phyloP scores from a whole-genome alignment of 169 alveolate genomes.

The Cyclospora cayetanensis region DNA sequence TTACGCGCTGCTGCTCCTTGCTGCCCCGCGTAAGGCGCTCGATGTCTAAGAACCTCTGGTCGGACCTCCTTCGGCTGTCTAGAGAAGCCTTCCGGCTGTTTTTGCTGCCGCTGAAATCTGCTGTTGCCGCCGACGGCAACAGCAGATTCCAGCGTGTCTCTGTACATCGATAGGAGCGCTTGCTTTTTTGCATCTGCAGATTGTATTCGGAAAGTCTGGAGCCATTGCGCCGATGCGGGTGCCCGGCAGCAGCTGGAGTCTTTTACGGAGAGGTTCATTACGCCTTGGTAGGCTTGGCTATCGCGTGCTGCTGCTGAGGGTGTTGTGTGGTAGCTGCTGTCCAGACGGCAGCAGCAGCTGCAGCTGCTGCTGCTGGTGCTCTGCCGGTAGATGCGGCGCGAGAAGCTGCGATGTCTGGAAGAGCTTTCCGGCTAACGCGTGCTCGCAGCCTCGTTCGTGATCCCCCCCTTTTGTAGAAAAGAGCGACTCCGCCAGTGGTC shows the following conservation, averaged over 20 bases:
- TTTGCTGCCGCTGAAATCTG: not conserved
- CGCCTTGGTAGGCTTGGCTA: not conserved
- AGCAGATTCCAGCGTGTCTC: not conserved
- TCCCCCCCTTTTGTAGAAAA: no score
- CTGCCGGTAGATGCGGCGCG: no score
- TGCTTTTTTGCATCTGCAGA: not conserved
- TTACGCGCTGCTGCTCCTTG: conserved; percentile 29
- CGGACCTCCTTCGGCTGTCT: not conserved
- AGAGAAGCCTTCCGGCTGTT: not conserved
- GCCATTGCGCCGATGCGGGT: not conserved
- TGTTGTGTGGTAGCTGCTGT: not conserved
- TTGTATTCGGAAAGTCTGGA: conserved; percentile 50
- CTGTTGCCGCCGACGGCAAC: not conserved
- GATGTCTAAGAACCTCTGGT: no score
- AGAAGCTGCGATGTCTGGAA: no score
- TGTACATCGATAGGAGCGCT: not conserved
- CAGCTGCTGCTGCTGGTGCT: not conserved
- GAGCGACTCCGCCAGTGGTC: no score
- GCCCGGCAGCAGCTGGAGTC: conserved; percentile 48
- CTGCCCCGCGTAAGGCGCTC: conserved; percentile 7
- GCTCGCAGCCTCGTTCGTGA: no score
- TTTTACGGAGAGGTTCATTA: conserved; percentile 35
- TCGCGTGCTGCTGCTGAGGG: not conserved
- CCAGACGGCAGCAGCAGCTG: not conserved
- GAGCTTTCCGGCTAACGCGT: no score